Evolutionary conservation across 768 basidiomycete species (phyloP), one percentile per base, ranked within the genome.

Genomic region (Boletus pseudo-olivaceus): DNA sequence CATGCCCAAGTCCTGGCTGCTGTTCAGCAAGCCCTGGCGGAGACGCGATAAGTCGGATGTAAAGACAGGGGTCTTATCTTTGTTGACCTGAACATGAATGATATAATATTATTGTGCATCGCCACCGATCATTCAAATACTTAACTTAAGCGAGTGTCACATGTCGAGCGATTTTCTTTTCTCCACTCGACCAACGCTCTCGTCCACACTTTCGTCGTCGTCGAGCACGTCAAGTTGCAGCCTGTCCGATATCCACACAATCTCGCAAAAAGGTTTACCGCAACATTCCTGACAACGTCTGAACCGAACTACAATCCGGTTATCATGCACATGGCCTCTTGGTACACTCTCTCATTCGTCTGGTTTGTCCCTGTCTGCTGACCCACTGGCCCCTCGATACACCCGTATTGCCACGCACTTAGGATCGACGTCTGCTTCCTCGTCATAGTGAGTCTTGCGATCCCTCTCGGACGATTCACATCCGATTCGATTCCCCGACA

Each of bases 1-100:
- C 92, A 97, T 60, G 64, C 74, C 0, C 75, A 76, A 29, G 85
- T 94, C 2, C 72, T 98, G 15, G 81, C 78, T 44, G 93, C 92
- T 0, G 83, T 98, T 6, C 81, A 84, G 70, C 73, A 78, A 58
- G 88, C 85, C 2, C 60, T 69, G 46, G 67, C 68, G 26, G 73
- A 75, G 43, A 60, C 20, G 1, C 34, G 12, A 26, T 7, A 12
- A 26, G 11, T 8, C n/a, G 29, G 65, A 9, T n/a, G 19, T 20
- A 37, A 30, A 23, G 37, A 20, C 7, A 5, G 12, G 17, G 17
- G 7, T 11, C 2, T 14, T 34, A 29, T 29, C 4, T 2, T 0
- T 5, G 3, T 30, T 35, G 26, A 59, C 41, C 38, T 27, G 46
- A 54, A 55, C 42, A 26, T 20, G 19, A 33, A 30, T 7, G 1